phyloP scores from a whole-genome alignment of 371 early-diverging fungal genomes.

The Haplosporangium sp. region DNA sequence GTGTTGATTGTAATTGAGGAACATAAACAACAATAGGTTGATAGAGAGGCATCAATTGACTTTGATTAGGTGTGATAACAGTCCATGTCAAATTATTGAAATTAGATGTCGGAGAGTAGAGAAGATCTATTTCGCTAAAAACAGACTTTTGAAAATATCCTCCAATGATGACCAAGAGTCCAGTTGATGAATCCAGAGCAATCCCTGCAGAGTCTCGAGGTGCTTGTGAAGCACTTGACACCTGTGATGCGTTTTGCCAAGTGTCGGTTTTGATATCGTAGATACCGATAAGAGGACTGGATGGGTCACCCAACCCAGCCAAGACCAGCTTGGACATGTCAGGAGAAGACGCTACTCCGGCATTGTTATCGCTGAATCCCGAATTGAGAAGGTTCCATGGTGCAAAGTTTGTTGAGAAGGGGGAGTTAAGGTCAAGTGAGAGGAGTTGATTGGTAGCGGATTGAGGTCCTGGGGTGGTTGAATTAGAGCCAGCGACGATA shows the following conservation, averaged over 20 bases:
- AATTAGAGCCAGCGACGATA: background rate
- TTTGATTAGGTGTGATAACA: background rate
- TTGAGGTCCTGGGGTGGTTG: background rate
- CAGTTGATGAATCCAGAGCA: slow-evolving; percentile 8
- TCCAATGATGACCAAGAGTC: slow-evolving; percentile 8
- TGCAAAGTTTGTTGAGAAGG: slow-evolving; percentile 1
- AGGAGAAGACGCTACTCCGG: background rate
- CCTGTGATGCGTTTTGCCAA: background rate
- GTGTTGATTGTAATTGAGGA: slow-evolving; percentile 3
- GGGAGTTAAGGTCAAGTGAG: background rate
- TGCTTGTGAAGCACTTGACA: background rate
- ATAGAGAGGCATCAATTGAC: background rate
- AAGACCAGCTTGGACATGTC: background rate
- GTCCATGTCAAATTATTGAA: slow-evolving; percentile 1
- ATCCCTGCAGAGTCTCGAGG: slow-evolving; percentile 8
- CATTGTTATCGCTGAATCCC: background rate
- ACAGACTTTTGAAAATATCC: background rate
- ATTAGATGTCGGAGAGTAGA: background rate
- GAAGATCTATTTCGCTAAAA: slow-evolving; percentile 1
- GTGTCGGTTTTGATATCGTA: slow-evolving; percentile 14
- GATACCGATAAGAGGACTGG: background rate
- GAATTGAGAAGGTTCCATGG: slow-evolving; percentile 1
- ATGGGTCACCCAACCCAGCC: slow-evolving; percentile 5
- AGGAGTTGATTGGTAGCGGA: background rate
- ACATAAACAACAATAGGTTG: slow-evolving; percentile 6